Base-by-base conservation (phyloP, 208 protist species). In the Leishmania arabica region DNA sequence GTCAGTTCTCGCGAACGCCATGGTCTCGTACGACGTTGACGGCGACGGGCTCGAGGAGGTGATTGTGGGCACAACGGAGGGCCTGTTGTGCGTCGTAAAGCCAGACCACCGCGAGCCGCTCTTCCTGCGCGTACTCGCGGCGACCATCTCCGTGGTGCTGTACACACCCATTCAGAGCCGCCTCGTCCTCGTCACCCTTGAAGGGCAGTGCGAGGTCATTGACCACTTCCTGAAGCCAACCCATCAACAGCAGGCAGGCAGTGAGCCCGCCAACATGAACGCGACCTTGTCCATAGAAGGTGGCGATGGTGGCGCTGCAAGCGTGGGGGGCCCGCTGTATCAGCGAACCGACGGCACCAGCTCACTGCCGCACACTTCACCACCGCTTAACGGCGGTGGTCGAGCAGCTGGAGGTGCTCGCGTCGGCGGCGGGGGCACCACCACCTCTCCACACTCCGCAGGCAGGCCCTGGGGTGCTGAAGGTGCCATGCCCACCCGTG, bases 61-160 rank as follows among this genome's bases (percentile, higher is more conserved):
- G 54, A 86, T 98, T 42, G 60, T 98, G 27, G 95, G 95, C 45
- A 98, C 93, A 7, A 97, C 95, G 40, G 93, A 97, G 56, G 95
- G 95, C 1, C 78, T 93, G 9, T 58, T 98, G 42, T 83, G 93
- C 17, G 88, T 98, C 15, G 79, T 98, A 37, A 95, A 95, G 83
- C 89, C 88, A 1, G 90, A 95, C 60, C 85, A 88, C 73, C 92
- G 93, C 13, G 76, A 79, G 3, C 92, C 92, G 15, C 76, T 96
- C 51, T 95, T 93, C 72, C 76, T 87, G 47, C 89, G 90, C 60
- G 85, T 83, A 7, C 19, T 98, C 31, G 79, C 91, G 24, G 95
- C 93, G 8, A 98, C 95, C 56, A 96, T 98, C 65, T 93, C 93
- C 45, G 88, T 97, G 15, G 91, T 98, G 37, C 82, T 98, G 19